Base-by-base conservation (phyloP, 108 stramenopile species). In the Cyclotella cryptica region DNA sequence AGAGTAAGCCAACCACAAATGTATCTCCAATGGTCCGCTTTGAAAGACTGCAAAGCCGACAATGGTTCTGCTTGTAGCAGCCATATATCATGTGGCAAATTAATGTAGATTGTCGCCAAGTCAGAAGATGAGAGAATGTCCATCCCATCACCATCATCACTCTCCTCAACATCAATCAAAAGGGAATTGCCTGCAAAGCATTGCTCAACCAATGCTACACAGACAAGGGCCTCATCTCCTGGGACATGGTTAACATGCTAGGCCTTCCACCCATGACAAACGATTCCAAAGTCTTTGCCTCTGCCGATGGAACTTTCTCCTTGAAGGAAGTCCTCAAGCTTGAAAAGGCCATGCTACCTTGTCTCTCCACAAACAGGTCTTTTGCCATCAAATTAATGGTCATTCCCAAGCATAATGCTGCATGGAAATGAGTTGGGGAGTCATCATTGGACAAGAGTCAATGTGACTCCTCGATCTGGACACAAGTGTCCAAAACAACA, bases 381-480 rank as follows among this genome's bases (percentile, higher is more conserved):
- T 64, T 64, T 11, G 1, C 30, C 18, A n/a, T 64, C 14, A 21
- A 40, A 17, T 10, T 40, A 22, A 64, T 43, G 39, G 15, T 64
- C 19, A 43, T 43, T 10, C 39, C 21, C 10, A 41, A n/a, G 40
- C 15, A n/a, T n/a, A 42, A 15, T 64, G 41, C 39, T 41, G 41
- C 41, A 10, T 18, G 40, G 70, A 59, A n/a, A 42, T 71, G 46
- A 55, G 39, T 11, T 58, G 58, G 7, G 70, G 57, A 30, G 12
- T 26, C 29, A 71, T 60, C 19, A 24, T 72, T 26, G 60, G 73
- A 11, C 58, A 43, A 12, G 57, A 43, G 35, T 43, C 21, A 14
- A 73, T 73, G 72, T 11, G 24, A 6, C 28, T 30, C 0, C 14
- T 73, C 0, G 60, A 58, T 8, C 28, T 71, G 8, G 71, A 71